These are phyloP conservation scores for Hericium erinaceus DNA, from an alignment of 768 basidiomycete species.

Conservation along the genomic window DNA sequence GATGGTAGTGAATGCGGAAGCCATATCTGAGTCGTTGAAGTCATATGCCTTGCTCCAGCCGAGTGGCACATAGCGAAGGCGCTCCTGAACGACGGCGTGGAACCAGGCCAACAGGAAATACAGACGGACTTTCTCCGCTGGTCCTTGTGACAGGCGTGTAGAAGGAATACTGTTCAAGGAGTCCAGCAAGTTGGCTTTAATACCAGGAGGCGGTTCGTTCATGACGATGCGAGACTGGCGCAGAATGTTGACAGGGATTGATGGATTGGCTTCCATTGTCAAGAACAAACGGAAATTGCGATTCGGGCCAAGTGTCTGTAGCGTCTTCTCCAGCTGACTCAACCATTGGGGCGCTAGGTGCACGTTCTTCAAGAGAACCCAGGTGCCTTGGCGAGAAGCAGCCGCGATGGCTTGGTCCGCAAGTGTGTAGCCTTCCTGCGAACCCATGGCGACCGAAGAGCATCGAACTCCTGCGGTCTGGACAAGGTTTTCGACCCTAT, in stretches of 20 bases:
- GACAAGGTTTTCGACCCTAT: constrained; percentile 83
- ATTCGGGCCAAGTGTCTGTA: constrained; percentile 85
- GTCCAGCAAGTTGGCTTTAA: constrained; percentile 93
- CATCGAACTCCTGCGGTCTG: constrained; percentile 70
- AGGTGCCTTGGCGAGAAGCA: constrained; percentile 87
- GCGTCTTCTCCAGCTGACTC: constrained; percentile 89
- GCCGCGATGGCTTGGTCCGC: constrained; percentile 94
- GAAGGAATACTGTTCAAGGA: constrained; percentile 69
- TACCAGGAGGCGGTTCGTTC: constrained; percentile 97
- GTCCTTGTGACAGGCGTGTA: constrained; percentile 70
- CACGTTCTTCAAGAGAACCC: constrained; percentile 97
- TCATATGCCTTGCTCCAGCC: constrained; percentile 98
- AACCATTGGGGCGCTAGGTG: constrained; percentile 95
- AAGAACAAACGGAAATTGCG: constrained; percentile 94
- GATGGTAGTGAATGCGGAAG: constrained; percentile 85
- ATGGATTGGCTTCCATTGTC: constrained; percentile 94
- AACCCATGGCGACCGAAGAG: constrained; percentile 94
- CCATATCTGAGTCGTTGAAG: constrained; percentile 98
- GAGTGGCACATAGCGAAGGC: constrained; percentile 88
- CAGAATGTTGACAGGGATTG: constrained; percentile 93
- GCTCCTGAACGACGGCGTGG: constrained; percentile 96
- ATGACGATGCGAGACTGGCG: constrained; percentile 94
- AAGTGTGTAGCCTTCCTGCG: constrained; percentile 91
- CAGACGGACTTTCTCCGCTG: constrained; percentile 84
- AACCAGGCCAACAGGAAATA: constrained; percentile 99